Conservation (phyloP, 345 rosid genomes). For the Sisymbrium irio region DNA sequence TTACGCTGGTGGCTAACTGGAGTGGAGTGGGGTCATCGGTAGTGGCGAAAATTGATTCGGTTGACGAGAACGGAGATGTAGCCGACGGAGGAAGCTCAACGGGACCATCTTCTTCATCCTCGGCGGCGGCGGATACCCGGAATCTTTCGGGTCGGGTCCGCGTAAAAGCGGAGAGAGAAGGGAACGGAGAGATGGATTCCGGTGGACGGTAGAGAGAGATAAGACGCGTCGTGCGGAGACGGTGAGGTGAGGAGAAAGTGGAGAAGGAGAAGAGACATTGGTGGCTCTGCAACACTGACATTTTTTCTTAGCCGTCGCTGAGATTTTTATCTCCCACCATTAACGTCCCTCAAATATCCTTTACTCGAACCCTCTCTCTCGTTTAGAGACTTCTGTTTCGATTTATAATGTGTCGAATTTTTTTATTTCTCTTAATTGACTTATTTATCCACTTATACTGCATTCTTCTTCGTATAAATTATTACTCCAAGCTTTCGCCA, state of each 20-base stretch:
- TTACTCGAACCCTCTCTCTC: background rate
- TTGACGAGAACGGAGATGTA: slow-evolving; percentile 31
- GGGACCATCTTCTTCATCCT: slow-evolving; percentile 59
- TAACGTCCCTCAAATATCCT: slow-evolving; percentile 31
- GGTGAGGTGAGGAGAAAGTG: slow-evolving; percentile 23
- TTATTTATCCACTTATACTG: background rate
- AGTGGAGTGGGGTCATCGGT: slow-evolving; percentile 70
- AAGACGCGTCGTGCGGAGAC: slow-evolving; percentile 19
- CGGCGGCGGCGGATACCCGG: slow-evolving; percentile 31
- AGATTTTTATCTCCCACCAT: slow-evolving; percentile 15
- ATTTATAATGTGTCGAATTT: no score
- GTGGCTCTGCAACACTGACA: slow-evolving; percentile 48
- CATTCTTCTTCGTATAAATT: background rate
- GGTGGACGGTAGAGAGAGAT: slow-evolving; percentile 26
- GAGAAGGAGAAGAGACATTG: slow-evolving; percentile 34
- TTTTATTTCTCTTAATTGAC: background rate
- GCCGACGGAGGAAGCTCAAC: slow-evolving; percentile 53
- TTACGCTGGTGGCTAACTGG: slow-evolving; percentile 78
- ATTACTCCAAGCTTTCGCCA: background rate
- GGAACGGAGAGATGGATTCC: slow-evolving; percentile 1
- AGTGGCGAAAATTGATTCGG: slow-evolving; percentile 61
- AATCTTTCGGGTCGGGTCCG: slow-evolving; percentile 34
- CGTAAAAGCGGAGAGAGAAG: slow-evolving; percentile 23
- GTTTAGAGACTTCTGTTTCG: background rate
- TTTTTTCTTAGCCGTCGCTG: slow-evolving; percentile 18